phyloP scores from a whole-genome alignment of 768 basidiomycete genomes.

The Mycena kentingensis region DNA sequence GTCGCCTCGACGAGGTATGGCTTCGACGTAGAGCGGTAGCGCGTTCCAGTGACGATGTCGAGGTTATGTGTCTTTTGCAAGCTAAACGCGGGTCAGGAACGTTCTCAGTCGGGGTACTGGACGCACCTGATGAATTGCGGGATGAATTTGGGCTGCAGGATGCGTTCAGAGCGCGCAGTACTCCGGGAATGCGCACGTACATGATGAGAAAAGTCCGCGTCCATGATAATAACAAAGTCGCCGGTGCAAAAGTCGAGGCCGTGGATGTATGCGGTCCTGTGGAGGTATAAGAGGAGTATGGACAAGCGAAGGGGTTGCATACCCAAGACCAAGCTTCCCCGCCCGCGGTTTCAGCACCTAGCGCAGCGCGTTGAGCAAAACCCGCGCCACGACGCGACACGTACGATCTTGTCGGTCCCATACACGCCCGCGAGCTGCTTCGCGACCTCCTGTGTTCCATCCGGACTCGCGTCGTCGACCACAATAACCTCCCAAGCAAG shows the following conservation, averaged over 20 bases:
- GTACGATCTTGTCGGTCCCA: constrained; percentile 81
- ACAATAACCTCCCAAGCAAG: constrained; percentile 88
- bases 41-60: constrained; percentile 92
- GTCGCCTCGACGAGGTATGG: constrained; percentile 58
- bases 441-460: constrained; percentile 90
- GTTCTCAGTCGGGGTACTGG: not conserved
- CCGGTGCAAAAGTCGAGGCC: constrained; percentile 88
- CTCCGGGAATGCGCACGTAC: constrained; percentile 45
- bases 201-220: constrained; percentile 95
- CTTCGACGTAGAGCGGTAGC: constrained; percentile 68
- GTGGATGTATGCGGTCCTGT: constrained; percentile 89
- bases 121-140: constrained; percentile 84
- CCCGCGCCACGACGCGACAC: constrained; percentile 31
- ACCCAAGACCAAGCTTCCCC: constrained; percentile 92
- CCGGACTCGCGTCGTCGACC: constrained; percentile 91
- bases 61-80: constrained; percentile 84
- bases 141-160: constrained; percentile 84
- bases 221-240: constrained; percentile 96
- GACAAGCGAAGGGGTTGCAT: not conserved
- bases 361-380: constrained; percentile 8
- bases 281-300: constrained; percentile 3
- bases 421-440: constrained; percentile 75
- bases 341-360: constrained; percentile 84
- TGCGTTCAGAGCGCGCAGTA: not conserved
- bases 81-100: constrained; percentile 38